phyloP scores from a whole-genome alignment of 2,329 filamentous ascomycete species.

The Conoideocrella luteorostrata region DNA sequence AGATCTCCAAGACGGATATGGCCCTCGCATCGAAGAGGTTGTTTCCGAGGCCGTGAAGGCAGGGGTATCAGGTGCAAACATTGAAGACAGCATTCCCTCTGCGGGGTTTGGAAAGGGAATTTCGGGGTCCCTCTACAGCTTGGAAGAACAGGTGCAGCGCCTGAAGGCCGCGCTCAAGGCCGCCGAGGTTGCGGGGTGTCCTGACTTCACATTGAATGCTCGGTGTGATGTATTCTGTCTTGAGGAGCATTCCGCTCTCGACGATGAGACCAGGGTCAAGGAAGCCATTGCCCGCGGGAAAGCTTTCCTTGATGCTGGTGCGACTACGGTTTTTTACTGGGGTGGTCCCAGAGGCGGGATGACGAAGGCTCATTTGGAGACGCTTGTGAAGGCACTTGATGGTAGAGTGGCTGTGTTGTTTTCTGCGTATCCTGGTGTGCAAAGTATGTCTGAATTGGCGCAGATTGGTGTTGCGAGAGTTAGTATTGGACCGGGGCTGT shows the following conservation, averaged over 20 bases:
- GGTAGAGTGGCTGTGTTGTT: constrained; percentile 44
- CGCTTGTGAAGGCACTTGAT: constrained; percentile 39
- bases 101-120: constrained; percentile 27
- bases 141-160: constrained; percentile 41
- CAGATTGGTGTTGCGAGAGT: constrained; percentile 48
- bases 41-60: constrained; percentile 38
- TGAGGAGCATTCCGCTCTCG: constrained; percentile 19
- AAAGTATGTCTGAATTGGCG: constrained; percentile 38
- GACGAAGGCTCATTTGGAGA: constrained; percentile 37
- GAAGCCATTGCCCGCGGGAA: constrained; percentile 48
- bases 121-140: constrained; percentile 23
- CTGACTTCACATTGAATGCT: constrained; percentile 52
- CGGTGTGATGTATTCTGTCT: constrained; percentile 46
- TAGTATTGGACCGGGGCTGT: constrained; percentile 46
- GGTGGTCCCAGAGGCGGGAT: constrained; percentile 39
- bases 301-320: constrained; percentile 51
- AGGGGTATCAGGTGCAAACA: constrained; percentile 51
- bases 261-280: constrained; percentile 29
- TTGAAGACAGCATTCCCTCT: constrained; percentile 44
- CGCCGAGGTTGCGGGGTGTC: constrained; percentile 40
- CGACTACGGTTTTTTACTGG: constrained; percentile 56
- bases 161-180: constrained; percentile 36
- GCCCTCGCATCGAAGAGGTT: constrained; percentile 35
- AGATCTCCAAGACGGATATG: constrained; percentile 57
- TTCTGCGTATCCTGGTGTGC: constrained; percentile 25